Evolutionary conservation across 345 rosid species (phyloP), one percentile per base, ranked within the genome.

Genomic region (Trapa incisa): DNA sequence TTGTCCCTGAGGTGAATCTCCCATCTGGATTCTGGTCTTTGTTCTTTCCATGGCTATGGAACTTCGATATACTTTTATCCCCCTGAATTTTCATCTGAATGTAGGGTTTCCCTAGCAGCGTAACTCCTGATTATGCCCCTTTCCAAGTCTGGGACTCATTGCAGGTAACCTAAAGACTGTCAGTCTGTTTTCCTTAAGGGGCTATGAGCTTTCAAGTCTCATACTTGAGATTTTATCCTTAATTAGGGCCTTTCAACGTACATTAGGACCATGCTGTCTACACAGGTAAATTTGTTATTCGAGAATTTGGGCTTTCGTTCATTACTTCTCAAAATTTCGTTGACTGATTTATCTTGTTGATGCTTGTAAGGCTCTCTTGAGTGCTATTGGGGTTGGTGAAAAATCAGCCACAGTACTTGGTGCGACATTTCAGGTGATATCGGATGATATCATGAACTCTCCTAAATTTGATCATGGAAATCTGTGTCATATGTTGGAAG

Each of bases 341-440:
- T 8, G 50, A 65, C 52, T 56, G 41, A 57, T 58, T 39, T 43
- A 39, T 6, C 15, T 38, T 68, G 53, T 56, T 3, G 41, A 65
- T 38, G 72, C 66, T 4, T 68, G 65, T 63, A 68, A 92, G 98
- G 98, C 95, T 72, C 92, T 92, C 64, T 66, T 92, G 74, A 85
- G 96, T 76, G 96, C 98, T 29, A 92, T 92, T 73, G 98, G 98
- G 22, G 98, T 89, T 43, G 98, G 98, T 12, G 96, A 89, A 86
- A 89, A 86, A 78, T 89, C 98, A 0, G 98, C 98, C 1, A 92
- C 97, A 15, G 95, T 89, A 17, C 80, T 92, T 39, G 98, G 96
- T 72, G 98, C 96, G 33, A 92, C 98, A 45, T 92, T 92, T 80
- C 98, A 92, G 89, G 98, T 89, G 48, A 32, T 14, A n/a, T 14